A percentile compares a stretch with the other conserved stretches of the same genome.
These are phyloP conservation scores for Didymella arachidicola DNA, from an alignment of 2,329 filamentous ascomycete species.

Conservation along the genomic window DNA sequence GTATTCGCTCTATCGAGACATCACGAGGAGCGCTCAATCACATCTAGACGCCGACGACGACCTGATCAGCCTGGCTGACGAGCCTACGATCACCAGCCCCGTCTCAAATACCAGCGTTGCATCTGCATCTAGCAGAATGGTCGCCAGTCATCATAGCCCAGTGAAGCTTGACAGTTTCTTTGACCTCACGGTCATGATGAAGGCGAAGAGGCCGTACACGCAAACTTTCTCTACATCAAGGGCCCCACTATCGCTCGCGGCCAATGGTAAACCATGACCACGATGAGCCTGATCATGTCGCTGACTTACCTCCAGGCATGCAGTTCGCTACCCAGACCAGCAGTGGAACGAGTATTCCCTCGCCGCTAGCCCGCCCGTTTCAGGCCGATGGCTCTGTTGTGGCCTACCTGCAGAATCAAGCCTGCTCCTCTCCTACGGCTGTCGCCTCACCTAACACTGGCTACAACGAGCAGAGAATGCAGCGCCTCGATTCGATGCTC, in stretches of 20 bases:
- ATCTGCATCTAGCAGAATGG: background rate
- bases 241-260: background rate
- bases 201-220: conserved; percentile 28
- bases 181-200: conserved; percentile 29
- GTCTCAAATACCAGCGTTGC: background rate
- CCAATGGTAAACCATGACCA: conserved; percentile 9
- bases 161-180: conserved; percentile 29
- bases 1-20: background rate
- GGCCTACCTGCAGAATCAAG: conserved; percentile 16
- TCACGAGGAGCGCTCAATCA: background rate
- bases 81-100: background rate
- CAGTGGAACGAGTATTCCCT: conserved; percentile 12
- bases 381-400: conserved; percentile 16
- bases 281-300: background rate
- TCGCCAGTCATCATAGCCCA: background rate
- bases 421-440: background rate
- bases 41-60: conserved; percentile 17
- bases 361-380: conserved; percentile 11
- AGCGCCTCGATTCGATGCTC: conserved; percentile 8
- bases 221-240: background rate
- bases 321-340: conserved; percentile 5
- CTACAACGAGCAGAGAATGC: conserved; percentile 7
- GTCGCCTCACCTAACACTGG: background rate
- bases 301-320: conserved; percentile 15
- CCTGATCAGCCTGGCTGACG: conserved; percentile 23